Evolutionary conservation across 352 stramenopile species (phyloP), one percentile per base, ranked within the genome.

Genomic region (Phytophthora boehmeriae): DNA sequence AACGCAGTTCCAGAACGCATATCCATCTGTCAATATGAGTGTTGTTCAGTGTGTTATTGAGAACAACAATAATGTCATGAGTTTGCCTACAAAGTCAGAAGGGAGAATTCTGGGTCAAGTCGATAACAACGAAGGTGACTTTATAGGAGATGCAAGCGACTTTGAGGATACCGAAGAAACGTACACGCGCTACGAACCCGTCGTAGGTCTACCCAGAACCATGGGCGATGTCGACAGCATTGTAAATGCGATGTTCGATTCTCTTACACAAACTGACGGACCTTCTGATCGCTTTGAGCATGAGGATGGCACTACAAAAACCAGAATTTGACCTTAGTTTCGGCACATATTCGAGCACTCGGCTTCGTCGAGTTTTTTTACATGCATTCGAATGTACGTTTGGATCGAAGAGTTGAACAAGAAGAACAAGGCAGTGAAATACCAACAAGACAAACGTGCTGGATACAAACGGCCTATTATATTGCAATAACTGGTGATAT

Each of bases 401-500:
- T 59, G 48, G 57, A 28, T 10, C 11, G 28, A 66, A 20, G 47
- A 52, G 10, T 9, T 56, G 1, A 23, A 46, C 22, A 19, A 56
- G 20, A 56, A 32, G 4, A 46, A 45, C 49, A 20, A n/a, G 9
- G 35, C 35, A 6, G 14, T n/a, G 35, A 42, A 16, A 13, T 42
- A 20, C 4, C 9, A 42, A 42, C 35, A 16, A 38, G 32, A 38
- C 8, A 38, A 38, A 14, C 35, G 13, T 42, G 6, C 14, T 16
- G 19, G 6, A 20, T 20, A 13, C 6, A 42, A 42, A 5, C 6
- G 13, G 2, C 19, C 32, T 8, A 42, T 65, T 20, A 59, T 46
- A 36, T 43, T 75, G 5, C 14, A 62, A 20, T 46, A 75, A n/a
- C 19, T 78, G n/a, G 1, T 36, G 30, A 36, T 36, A 36, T 36